Evolutionary conservation across 176 grass and related monocot genomes (phyloP).

Genomic region (Urochloa ruziziensis): DNA sequence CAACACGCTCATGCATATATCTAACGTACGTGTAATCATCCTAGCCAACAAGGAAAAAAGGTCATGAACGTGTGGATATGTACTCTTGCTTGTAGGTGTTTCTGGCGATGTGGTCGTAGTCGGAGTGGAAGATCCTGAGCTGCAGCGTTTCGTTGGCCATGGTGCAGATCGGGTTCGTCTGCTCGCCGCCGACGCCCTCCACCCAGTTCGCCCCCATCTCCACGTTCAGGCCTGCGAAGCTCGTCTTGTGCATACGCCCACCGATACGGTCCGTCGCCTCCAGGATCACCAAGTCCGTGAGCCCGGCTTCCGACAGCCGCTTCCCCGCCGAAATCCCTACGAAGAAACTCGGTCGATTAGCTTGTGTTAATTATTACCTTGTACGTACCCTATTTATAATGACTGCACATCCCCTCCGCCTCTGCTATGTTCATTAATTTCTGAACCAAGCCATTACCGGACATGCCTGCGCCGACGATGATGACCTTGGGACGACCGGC

Average conservation of each 20-base stretch:
- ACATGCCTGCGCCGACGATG: slow-evolving; percentile 48
- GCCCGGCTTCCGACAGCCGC: slow-evolving; percentile 56
- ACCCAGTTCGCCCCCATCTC: slow-evolving; percentile 79
- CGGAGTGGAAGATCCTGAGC: slow-evolving; percentile 56
- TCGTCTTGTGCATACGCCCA: slow-evolving; percentile 50
- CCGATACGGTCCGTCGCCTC: slow-evolving; percentile 58
- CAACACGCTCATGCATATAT: not conserved
- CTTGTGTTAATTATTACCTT: no score
- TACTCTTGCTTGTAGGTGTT: slow-evolving; percentile 66
- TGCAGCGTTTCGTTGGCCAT: slow-evolving; percentile 48
- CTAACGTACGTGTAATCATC: no score
- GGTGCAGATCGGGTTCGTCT: slow-evolving; percentile 64
- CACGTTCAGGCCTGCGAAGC: slow-evolving; percentile 50
- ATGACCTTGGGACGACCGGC: slow-evolving; percentile 20
- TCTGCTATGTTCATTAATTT: no score
- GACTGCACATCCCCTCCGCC: no score
- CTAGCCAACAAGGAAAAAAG: no score
- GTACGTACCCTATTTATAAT: no score
- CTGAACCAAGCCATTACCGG: no score
- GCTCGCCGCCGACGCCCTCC: slow-evolving; percentile 49
- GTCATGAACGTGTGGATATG: no score
- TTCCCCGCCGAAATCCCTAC: slow-evolving; percentile 72
- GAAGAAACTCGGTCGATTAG: no score
- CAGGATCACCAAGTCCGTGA: slow-evolving; percentile 53
- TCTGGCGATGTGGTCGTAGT: slow-evolving; percentile 30